Evolutionary conservation across 306 rosid genomes (phyloP).

Genomic region (Ceratonia siliqua): DNA sequence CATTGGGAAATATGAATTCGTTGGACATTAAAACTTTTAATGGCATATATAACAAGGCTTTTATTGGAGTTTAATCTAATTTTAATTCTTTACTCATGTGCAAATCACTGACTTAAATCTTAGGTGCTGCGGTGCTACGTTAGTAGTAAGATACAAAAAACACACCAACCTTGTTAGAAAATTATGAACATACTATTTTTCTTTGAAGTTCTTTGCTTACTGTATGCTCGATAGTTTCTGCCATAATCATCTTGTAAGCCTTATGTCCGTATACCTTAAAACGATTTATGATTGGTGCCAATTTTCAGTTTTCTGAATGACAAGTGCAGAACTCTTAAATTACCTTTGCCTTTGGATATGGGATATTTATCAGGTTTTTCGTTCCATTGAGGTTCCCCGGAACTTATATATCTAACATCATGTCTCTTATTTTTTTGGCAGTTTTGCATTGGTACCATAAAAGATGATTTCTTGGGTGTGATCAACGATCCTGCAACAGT

Average conservation of each 20-base stretch:
- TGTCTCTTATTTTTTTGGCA: constrained; percentile 33
- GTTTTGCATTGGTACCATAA: constrained; percentile 98
- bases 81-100: constrained; percentile 9
- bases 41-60: constrained; percentile 2
- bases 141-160: background rate
- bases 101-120: constrained; percentile 3
- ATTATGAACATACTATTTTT: background rate
- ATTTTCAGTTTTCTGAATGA: background rate
- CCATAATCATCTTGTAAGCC: background rate
- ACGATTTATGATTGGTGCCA: background rate
- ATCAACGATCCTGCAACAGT: constrained; percentile 80
- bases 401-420: constrained; percentile 3
- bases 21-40: background rate
- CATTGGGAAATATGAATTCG: constrained; percentile 10
- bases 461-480: constrained; percentile 97
- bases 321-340: background rate
- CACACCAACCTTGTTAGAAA: background rate
- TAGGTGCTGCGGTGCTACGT: background rate
- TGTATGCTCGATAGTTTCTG: constrained; percentile 13
- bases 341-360: background rate
- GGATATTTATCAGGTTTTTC: background rate
- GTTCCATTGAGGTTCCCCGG: background rate
- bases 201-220: background rate
- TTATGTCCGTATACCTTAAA: background rate
- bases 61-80: background rate